These are phyloP conservation scores for Penicillium hesseltinei DNA, from an alignment of 2,329 filamentous ascomycete genomes.

Conservation along the genomic window DNA sequence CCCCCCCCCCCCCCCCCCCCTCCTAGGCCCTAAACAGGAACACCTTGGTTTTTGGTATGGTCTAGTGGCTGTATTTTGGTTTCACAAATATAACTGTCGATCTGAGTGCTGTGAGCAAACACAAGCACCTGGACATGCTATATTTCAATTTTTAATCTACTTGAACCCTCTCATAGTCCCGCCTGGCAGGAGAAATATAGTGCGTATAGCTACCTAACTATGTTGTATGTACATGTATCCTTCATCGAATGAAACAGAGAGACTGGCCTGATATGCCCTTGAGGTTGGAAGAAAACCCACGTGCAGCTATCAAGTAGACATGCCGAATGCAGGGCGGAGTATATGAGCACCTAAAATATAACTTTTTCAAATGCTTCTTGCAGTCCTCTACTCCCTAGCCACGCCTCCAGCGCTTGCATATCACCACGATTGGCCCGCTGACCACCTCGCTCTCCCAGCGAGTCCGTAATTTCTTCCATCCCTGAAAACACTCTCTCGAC, in stretches of 20 bases:
- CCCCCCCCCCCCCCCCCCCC: no score
- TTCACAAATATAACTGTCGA: no score
- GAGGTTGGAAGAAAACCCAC: neutral
- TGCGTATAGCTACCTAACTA: no score
- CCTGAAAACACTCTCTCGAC: slow-evolving; percentile 28
- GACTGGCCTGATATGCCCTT: neutral
- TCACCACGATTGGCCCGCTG: slow-evolving; percentile 35
- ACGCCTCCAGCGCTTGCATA: slow-evolving; percentile 36
- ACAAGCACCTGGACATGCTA: no score
- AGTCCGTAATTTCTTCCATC: slow-evolving; percentile 38
- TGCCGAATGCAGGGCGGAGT: neutral
- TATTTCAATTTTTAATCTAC: no score
- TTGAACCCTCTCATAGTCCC: no score
- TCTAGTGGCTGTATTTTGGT: no score
- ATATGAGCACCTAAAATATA: slow-evolving; percentile 25
- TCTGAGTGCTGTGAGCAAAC: no score
- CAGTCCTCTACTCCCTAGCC: slow-evolving; percentile 27
- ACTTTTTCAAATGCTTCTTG: slow-evolving; percentile 34
- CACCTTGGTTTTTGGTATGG: no score
- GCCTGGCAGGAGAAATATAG: no score
- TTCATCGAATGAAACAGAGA: neutral
- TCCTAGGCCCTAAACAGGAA: no score
- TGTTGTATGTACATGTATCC: neutral
- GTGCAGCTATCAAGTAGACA: neutral
- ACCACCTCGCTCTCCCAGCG: slow-evolving; percentile 32